A percentile compares a stretch with the other conserved stretches of the same genome.
Conservation (phyloP, 2,329 filamentous ascomycete species). For the Westerdykella ornata region DNA sequence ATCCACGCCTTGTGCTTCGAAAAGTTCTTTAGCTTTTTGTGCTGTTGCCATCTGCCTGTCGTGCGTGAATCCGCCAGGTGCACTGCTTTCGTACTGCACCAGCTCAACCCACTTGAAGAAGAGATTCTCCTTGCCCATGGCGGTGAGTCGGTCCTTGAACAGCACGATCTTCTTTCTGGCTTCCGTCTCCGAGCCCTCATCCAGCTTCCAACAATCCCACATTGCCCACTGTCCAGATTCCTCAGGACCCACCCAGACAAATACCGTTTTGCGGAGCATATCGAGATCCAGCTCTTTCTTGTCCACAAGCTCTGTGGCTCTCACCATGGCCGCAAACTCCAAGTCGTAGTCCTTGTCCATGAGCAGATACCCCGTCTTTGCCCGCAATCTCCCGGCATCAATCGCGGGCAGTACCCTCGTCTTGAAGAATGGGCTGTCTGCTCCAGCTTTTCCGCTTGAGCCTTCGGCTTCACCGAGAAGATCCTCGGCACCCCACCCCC, state of each 20-base stretch:
- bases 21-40: conserved; percentile 66
- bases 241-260: conserved; percentile 28
- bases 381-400: conserved; percentile 56
- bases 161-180: conserved; percentile 67
- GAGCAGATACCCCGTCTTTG: conserved; percentile 82
- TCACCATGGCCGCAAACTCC: conserved; percentile 75
- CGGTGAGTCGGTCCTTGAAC: conserved; percentile 69
- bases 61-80: conserved; percentile 68
- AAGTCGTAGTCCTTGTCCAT: conserved; percentile 83
- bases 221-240: conserved; percentile 61
- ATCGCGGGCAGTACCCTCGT: conserved; percentile 62
- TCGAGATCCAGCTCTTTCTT: conserved; percentile 53
- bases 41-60: conserved; percentile 68
- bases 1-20: conserved; percentile 67
- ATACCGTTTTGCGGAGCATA: conserved; percentile 64
- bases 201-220: conserved; percentile 54
- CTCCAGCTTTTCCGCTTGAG: conserved; percentile 42
- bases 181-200: conserved; percentile 52
- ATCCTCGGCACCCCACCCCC: conserved; percentile 61
- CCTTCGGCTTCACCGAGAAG: conserved; percentile 45
- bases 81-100: conserved; percentile 77
- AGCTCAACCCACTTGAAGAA: conserved; percentile 93
- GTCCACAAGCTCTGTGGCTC: conserved; percentile 64
- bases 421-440: conserved; percentile 53
- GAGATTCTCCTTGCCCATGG: conserved; percentile 75